phyloP scores from a whole-genome alignment of 73 alveolate species.

The Halteria grandinella region DNA sequence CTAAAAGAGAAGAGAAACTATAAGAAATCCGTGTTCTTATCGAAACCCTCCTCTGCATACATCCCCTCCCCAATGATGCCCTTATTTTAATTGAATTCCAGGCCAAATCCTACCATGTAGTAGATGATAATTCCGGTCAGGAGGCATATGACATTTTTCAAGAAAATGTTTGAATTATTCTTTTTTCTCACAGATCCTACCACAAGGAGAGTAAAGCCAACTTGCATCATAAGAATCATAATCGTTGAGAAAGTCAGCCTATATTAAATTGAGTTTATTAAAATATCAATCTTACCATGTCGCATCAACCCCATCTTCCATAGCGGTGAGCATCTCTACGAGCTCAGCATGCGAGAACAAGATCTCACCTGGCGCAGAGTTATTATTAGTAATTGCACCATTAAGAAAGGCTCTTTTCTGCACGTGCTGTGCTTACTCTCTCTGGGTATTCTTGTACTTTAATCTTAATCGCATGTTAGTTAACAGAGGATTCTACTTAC shows the following conservation, averaged over 20 bases:
- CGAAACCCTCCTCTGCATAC: background rate
- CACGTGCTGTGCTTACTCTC: too few species aligned
- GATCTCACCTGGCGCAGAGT: too few species aligned
- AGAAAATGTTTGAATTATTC: constrained; percentile 67
- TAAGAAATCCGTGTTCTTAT: background rate
- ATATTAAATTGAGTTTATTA: too few species aligned
- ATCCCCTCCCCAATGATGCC: constrained; percentile 36
- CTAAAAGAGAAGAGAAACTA: constrained; percentile 53
- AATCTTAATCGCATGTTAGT: background rate
- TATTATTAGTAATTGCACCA: too few species aligned
- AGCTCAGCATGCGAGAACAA: too few species aligned
- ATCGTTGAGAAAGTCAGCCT: constrained; percentile 20
- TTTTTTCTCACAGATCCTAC: constrained; percentile 71
- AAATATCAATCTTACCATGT: too few species aligned
- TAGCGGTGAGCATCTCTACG: too few species aligned
- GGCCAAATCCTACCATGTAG: constrained; percentile 42
- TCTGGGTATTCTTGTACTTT: too few species aligned
- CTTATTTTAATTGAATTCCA: background rate
- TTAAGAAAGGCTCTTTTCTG: too few species aligned
- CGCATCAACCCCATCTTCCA: too few species aligned
- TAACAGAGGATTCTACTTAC: constrained; percentile 1
- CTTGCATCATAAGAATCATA: constrained; percentile 65
- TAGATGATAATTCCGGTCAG: constrained; percentile 30
- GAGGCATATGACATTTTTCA: constrained; percentile 60
- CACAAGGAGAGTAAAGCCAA: constrained; percentile 75